These are phyloP conservation scores for Coleophoma cylindrospora DNA, from an alignment of 2,329 filamentous ascomycete genomes.

Conservation along the genomic window DNA sequence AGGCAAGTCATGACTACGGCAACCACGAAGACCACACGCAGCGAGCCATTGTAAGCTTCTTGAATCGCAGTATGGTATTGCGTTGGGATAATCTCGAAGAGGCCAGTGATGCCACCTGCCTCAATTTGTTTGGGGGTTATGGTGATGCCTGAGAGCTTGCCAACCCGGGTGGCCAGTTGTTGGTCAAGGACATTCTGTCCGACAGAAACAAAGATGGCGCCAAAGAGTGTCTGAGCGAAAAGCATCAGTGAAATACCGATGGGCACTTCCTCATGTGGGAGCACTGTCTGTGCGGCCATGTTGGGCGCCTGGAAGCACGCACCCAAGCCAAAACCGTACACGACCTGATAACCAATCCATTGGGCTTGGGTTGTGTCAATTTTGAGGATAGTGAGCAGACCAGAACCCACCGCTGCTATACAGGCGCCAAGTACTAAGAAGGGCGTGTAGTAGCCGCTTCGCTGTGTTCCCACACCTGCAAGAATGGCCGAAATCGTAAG, in stretches of 20 bases:
- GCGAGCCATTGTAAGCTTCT: constrained; percentile 53
- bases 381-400: constrained; percentile 31
- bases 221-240: constrained; percentile 51
- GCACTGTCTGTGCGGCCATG: constrained; percentile 37
- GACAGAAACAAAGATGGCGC: constrained; percentile 50
- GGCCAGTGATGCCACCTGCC: constrained; percentile 41
- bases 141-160: constrained; percentile 3
- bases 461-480: constrained; percentile 13
- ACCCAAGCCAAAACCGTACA: constrained; percentile 17
- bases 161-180: constrained; percentile 31
- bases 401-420: constrained; percentile 29
- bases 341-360: constrained; percentile 27
- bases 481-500: constrained; percentile 18
- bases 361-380: constrained; percentile 24
- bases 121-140: constrained; percentile 4
- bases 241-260: constrained; percentile 47
- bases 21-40: constrained; percentile 57
- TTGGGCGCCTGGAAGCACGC: constrained; percentile 31
- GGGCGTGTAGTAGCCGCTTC: constrained; percentile 16
- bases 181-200: constrained; percentile 38
- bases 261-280: constrained; percentile 43
- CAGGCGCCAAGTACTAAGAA: constrained; percentile 7
- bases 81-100: constrained; percentile 37
- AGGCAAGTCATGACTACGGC: constrained; percentile 48
- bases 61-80: constrained; percentile 39